A percentile compares a stretch with the other conserved stretches of the same genome.
phyloP scores from a whole-genome alignment of 2,329 filamentous ascomycete genomes.

The Sclerotiophoma versabilis region DNA sequence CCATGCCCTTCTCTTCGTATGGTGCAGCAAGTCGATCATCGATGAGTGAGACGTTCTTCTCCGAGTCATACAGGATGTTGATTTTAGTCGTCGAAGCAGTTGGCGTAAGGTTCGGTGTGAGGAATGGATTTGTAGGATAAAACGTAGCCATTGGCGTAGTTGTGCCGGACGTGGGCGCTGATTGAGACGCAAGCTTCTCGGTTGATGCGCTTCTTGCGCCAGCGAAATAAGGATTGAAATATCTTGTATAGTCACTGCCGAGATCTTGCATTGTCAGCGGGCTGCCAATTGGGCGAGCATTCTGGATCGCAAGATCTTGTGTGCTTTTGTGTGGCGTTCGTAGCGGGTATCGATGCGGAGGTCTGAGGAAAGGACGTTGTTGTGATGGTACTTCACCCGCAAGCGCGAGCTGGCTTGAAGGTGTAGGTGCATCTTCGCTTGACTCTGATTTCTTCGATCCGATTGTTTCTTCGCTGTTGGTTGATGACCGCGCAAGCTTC shows the following conservation, averaged over 20 bases:
- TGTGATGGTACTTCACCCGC: background rate
- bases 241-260: slow-evolving; percentile 46
- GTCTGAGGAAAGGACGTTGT: slow-evolving; percentile 12
- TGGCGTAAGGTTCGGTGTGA: slow-evolving; percentile 42
- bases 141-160: slow-evolving; percentile 24
- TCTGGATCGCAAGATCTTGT: slow-evolving; percentile 23
- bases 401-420: background rate
- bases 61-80: slow-evolving; percentile 28
- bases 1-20: slow-evolving; percentile 51
- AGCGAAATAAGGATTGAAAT: slow-evolving; percentile 44
- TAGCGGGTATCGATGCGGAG: slow-evolving; percentile 24
- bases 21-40: slow-evolving; percentile 58
- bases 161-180: slow-evolving; percentile 15
- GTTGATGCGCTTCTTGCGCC: slow-evolving; percentile 32
- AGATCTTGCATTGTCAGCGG: slow-evolving; percentile 41
- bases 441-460: slow-evolving; percentile 3
- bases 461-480: slow-evolving; percentile 18
- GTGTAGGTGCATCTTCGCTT: slow-evolving; percentile 1
- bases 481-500: slow-evolving; percentile 4
- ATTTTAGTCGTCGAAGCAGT: slow-evolving; percentile 38
- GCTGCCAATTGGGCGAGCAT: slow-evolving; percentile 20
- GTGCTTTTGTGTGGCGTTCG: slow-evolving; percentile 24
- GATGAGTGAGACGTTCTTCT: slow-evolving; percentile 49
- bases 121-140: slow-evolving; percentile 32
- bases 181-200: slow-evolving; percentile 17